phyloP scores from a whole-genome alignment of 768 basidiomycete genomes.

The Podaxis sp. region DNA sequence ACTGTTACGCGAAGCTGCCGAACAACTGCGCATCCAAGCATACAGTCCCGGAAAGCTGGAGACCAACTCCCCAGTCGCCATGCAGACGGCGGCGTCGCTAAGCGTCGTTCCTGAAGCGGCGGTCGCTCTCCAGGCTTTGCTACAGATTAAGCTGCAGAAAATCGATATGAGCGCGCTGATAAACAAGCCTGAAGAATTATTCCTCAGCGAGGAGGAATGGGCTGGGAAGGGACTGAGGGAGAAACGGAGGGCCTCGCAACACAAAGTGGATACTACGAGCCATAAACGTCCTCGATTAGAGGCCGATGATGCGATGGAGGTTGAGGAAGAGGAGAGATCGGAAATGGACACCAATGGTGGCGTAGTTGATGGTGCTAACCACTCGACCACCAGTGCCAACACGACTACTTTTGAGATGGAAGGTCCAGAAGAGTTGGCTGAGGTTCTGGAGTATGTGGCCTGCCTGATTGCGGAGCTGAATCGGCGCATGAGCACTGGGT shows the following conservation, averaged over 20 bases:
- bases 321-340: slow-evolving; percentile 30
- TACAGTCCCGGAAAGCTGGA: not conserved
- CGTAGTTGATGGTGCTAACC: not conserved
- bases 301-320: slow-evolving; percentile 24
- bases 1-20: slow-evolving; percentile 42
- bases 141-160: slow-evolving; percentile 44
- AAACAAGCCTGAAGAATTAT: slow-evolving; percentile 45
- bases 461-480: slow-evolving; percentile 49
- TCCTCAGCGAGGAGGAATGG: slow-evolving; percentile 53
- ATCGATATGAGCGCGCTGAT: slow-evolving; percentile 56
- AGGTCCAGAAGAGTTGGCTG: slow-evolving; percentile 48
- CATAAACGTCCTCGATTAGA: slow-evolving; percentile 11
- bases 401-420: slow-evolving; percentile 33
- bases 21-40: slow-evolving; percentile 25
- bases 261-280: slow-evolving; percentile 10
- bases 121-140: slow-evolving; percentile 38
- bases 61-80: slow-evolving; percentile 23
- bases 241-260: slow-evolving; percentile 23
- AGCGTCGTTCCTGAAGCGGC: slow-evolving; percentile 42
- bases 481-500: slow-evolving; percentile 20
- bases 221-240: slow-evolving; percentile 43
- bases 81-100: slow-evolving; percentile 41
- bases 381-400: slow-evolving; percentile 17
- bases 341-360: slow-evolving; percentile 24
- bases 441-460: slow-evolving; percentile 60